A percentile compares a stretch with the other conserved stretches of the same genome.
These are phyloP conservation scores for Diaporthe citriasiana DNA, from an alignment of 2,329 filamentous ascomycete species.

Conservation along the genomic window DNA sequence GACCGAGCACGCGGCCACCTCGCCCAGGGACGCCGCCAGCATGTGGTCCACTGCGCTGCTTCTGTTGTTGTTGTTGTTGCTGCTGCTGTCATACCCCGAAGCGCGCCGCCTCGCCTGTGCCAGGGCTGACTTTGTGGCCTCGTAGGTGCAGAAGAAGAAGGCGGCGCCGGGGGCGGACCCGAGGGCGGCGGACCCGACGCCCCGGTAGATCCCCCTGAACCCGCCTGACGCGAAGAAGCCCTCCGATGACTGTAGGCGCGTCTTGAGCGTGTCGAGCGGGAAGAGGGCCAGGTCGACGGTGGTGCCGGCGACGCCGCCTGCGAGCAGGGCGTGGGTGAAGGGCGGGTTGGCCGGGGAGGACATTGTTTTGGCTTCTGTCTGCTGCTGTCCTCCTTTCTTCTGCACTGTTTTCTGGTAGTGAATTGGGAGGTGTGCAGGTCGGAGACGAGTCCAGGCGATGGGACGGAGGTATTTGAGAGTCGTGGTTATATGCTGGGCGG, in stretches of 20 bases:
- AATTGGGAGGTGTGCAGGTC: not conserved
- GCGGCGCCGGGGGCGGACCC: constrained; percentile 95
- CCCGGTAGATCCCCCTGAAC: constrained; percentile 92
- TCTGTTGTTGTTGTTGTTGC: not conserved
- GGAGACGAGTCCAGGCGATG: not conserved
- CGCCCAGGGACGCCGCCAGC: constrained; percentile 86
- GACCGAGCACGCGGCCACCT: constrained; percentile 92
- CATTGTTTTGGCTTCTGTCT: constrained; percentile 1
- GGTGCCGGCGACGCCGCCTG: constrained; percentile 92
- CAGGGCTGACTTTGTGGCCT: constrained; percentile 75
- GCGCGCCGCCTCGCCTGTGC: constrained; percentile 43
- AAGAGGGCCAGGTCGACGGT: constrained; percentile 97
- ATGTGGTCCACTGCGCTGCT: constrained; percentile 73
- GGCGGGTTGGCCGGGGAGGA: constrained; percentile 52
- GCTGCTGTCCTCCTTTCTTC: not conserved
- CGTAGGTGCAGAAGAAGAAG: constrained; percentile 97
- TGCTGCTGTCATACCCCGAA: not conserved
- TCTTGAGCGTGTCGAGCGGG: constrained; percentile 98
- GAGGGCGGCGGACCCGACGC: constrained; percentile 89
- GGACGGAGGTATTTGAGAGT: not conserved
- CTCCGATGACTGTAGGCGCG: constrained; percentile 86
- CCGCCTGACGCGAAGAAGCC: constrained; percentile 88
- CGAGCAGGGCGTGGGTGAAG: constrained; percentile 76
- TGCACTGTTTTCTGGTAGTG: not conserved
- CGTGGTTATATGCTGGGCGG: constrained; percentile 29